Percentiles rank a stretch among this genome's conserved stretches.
These are phyloP conservation scores for Phytophthora podocarpi DNA, from an alignment of 352 stramenopile genomes.

Conservation along the genomic window DNA sequence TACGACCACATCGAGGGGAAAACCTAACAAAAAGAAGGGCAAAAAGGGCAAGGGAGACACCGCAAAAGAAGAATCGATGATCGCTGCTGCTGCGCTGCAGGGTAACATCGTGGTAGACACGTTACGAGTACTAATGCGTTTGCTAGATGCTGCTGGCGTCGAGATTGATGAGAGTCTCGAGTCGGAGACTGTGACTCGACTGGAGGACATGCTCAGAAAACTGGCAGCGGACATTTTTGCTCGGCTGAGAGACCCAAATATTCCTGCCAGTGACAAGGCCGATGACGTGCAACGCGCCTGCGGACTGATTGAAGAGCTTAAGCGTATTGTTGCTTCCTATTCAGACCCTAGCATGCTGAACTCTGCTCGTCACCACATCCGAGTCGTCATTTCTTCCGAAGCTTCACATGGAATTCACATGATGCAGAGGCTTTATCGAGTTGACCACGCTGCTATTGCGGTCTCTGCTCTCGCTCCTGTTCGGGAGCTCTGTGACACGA, in stretches of 20 bases:
- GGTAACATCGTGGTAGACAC: not conserved
- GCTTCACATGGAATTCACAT: slow-evolving; percentile 21
- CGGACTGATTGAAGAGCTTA: slow-evolving; percentile 11
- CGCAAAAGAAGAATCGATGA: not conserved
- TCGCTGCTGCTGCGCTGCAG: not conserved
- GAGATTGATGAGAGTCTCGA: not conserved
- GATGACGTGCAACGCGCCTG: slow-evolving; percentile 17
- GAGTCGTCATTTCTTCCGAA: slow-evolving; percentile 1
- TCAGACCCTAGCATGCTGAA: slow-evolving; percentile 19
- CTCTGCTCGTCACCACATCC: slow-evolving; percentile 3
- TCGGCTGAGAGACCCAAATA: slow-evolving; percentile 17
- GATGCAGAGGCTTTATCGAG: slow-evolving; percentile 36
- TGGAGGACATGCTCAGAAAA: slow-evolving; percentile 1
- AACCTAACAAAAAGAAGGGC: slow-evolving; percentile 30
- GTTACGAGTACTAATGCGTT: not conserved
- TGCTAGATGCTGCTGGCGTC: not conserved
- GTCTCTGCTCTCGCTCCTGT: slow-evolving; percentile 12
- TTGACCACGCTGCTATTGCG: slow-evolving; percentile 14
- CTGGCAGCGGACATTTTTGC: not conserved
- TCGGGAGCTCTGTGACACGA: slow-evolving; percentile 15
- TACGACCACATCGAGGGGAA: not conserved
- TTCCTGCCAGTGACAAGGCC: slow-evolving; percentile 5
- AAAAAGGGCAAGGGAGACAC: slow-evolving; percentile 26
- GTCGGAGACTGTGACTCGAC: not conserved
- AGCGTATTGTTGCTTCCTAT: not conserved